These are phyloP conservation scores for Clohesyomyces aquaticus DNA, from an alignment of 495 filamentous ascomycete genomes.

Conservation along the genomic window DNA sequence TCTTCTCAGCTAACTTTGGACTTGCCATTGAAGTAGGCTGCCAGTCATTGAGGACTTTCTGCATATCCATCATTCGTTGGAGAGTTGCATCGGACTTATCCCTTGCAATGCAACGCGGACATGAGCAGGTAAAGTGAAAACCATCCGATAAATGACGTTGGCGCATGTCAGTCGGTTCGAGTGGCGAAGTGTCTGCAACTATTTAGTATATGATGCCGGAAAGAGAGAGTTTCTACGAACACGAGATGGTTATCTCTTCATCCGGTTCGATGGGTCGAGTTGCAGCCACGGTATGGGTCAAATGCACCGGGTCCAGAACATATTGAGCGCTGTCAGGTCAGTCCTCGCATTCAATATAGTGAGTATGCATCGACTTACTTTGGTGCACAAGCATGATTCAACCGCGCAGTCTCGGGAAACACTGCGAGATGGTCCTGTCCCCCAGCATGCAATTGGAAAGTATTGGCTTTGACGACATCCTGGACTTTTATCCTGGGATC, in stretches of 20 bases:
- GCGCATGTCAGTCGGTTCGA: slow-evolving; percentile 18
- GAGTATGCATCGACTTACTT: slow-evolving; percentile 18
- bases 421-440: slow-evolving; percentile 35
- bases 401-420: slow-evolving; percentile 33
- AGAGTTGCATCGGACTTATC: slow-evolving; percentile 19
- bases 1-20: slow-evolving; percentile 35
- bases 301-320: slow-evolving; percentile 20
- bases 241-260: slow-evolving; percentile 39
- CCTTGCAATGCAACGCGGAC: slow-evolving; percentile 22
- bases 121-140: slow-evolving; percentile 38
- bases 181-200: slow-evolving; percentile 28
- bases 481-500: slow-evolving; percentile 15
- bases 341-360: not conserved
- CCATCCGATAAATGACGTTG: slow-evolving; percentile 21
- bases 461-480: slow-evolving; percentile 40
- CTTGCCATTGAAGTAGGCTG: slow-evolving; percentile 2
- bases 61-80: slow-evolving; percentile 7
- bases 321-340: slow-evolving; percentile 33
- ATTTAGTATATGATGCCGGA: not conserved
- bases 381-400: slow-evolving; percentile 38
- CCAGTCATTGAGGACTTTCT: slow-evolving; percentile 35
- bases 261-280: slow-evolving; percentile 23
- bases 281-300: slow-evolving; percentile 36
- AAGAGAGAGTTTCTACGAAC: slow-evolving; percentile 4
- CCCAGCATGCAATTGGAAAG: slow-evolving; percentile 35